Conservation (phyloP, 2,329 filamentous ascomycete species). For the Didymella lethalis region DNA sequence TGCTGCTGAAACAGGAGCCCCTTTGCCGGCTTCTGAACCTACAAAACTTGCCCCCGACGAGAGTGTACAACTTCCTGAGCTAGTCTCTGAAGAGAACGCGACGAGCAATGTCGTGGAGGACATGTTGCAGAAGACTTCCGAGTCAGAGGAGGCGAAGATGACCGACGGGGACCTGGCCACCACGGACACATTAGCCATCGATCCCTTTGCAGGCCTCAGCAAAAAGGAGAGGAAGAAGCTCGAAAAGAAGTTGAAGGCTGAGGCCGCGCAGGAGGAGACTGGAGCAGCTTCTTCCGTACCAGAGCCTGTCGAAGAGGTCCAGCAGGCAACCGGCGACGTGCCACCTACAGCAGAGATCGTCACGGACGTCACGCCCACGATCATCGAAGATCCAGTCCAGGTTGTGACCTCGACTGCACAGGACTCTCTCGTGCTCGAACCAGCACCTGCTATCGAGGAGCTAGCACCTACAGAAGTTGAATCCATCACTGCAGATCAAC, state of each 20-base stretch:
- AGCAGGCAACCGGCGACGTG: not conserved
- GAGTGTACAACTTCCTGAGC: not conserved
- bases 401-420: not conserved
- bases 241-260: constrained; percentile 22
- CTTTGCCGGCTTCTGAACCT: not conserved
- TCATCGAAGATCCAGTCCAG: not conserved
- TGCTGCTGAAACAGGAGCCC: not conserved
- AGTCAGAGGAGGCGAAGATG: not conserved
- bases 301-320: not conserved
- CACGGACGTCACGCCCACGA: not conserved
- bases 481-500: not conserved
- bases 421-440: not conserved
- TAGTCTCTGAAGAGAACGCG: not conserved
- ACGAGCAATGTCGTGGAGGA: not conserved
- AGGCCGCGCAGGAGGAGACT: constrained; percentile 20
- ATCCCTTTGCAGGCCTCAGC: constrained; percentile 39
- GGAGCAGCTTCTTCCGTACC: not conserved
- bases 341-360: not conserved
- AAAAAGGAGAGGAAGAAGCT: constrained; percentile 40
- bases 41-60: not conserved
- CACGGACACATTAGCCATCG: constrained; percentile 11
- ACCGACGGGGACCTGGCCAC: not conserved
- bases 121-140: not conserved
- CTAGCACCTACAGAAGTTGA: not conserved
- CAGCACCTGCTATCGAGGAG: not conserved